phyloP scores from a whole-genome alignment of 139 green algal species.

The Spirogloea muscicola region DNA sequence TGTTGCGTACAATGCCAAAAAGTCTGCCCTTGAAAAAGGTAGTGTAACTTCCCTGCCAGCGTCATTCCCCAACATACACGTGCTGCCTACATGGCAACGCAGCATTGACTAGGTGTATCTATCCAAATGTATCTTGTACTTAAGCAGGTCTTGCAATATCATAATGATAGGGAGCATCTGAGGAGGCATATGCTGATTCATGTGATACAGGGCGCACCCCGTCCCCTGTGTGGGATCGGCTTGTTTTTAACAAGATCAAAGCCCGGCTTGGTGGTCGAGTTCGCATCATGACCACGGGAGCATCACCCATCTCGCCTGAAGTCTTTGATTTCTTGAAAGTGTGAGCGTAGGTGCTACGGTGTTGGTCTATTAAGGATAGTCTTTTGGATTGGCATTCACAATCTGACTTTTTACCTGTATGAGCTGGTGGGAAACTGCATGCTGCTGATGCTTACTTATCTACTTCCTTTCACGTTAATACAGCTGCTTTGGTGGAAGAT shows the following conservation, averaged over 20 bases:
- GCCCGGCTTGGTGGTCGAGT: constrained; percentile 53
- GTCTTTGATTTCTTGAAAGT: constrained; percentile 90
- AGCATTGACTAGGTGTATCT: too few species aligned
- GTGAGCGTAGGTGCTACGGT: constrained; percentile 60
- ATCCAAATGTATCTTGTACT: too few species aligned
- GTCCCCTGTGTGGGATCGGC: constrained; percentile 77
- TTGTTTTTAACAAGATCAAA: constrained; percentile 93
- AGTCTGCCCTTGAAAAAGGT: constrained; percentile 32
- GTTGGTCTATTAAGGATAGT: background rate
- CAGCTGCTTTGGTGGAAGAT: constrained; percentile 57
- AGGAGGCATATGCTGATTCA: too few species aligned
- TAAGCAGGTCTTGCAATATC: too few species aligned
- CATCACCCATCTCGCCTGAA: constrained; percentile 84
- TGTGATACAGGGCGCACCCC: too few species aligned
- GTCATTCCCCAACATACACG: too few species aligned
- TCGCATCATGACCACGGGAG: constrained; percentile 64
- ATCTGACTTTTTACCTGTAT: too few species aligned
- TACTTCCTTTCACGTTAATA: background rate
- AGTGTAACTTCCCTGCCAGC: too few species aligned
- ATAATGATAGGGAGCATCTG: too few species aligned
- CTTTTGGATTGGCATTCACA: too few species aligned
- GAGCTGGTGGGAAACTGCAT: too few species aligned
- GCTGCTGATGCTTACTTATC: background rate
- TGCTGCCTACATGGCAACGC: too few species aligned
- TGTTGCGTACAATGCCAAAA: constrained; percentile 48